Percentiles rank a stretch among this genome's conserved stretches.
These are phyloP conservation scores for Hamamelis virginiana DNA, from an alignment of 164 flowering plant species.

Conservation along the genomic window DNA sequence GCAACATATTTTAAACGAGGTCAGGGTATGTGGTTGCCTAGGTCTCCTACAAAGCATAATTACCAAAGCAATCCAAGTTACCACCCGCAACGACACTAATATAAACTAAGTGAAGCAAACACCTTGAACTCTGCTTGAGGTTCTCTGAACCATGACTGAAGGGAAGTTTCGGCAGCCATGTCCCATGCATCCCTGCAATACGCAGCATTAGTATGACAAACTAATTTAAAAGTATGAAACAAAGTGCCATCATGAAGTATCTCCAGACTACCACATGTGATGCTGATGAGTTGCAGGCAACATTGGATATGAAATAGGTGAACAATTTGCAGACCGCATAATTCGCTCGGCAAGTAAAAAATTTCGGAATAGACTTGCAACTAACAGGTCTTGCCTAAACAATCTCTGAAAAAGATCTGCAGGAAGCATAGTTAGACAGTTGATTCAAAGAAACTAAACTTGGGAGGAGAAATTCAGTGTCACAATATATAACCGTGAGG, in stretches of 20 bases:
- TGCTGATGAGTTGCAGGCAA: slow-evolving; percentile 98
- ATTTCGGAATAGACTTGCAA: slow-evolving; percentile 92
- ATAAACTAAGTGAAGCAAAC: no score
- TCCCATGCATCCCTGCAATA: slow-evolving; percentile 97
- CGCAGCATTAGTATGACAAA: slow-evolving; percentile 7
- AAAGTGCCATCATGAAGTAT: neutral
- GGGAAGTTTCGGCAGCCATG: slow-evolving; percentile 98
- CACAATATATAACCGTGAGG: slow-evolving; percentile 68
- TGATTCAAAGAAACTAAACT: neutral
- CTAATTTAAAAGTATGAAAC: neutral
- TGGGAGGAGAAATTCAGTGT: neutral
- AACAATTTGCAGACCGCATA: slow-evolving; percentile 97
- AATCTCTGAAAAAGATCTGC: slow-evolving; percentile 94
- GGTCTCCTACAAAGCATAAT: no score
- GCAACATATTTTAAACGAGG: no score
- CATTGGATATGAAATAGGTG: slow-evolving; percentile 88
- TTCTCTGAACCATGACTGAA: slow-evolving; percentile 66
- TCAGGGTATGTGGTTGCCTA: no score
- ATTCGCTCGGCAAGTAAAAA: slow-evolving; percentile 95
- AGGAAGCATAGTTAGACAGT: slow-evolving; percentile 15
- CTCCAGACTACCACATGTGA: slow-evolving; percentile 83
- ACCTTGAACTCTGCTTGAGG: slow-evolving; percentile 95
- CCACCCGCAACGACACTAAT: neutral
- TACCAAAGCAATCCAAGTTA: no score
- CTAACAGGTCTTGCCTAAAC: slow-evolving; percentile 93